Evolutionary conservation across 2,329 filamentous ascomycete species (phyloP).

Genomic region (Cladosporium austrohemisphaericum): DNA sequence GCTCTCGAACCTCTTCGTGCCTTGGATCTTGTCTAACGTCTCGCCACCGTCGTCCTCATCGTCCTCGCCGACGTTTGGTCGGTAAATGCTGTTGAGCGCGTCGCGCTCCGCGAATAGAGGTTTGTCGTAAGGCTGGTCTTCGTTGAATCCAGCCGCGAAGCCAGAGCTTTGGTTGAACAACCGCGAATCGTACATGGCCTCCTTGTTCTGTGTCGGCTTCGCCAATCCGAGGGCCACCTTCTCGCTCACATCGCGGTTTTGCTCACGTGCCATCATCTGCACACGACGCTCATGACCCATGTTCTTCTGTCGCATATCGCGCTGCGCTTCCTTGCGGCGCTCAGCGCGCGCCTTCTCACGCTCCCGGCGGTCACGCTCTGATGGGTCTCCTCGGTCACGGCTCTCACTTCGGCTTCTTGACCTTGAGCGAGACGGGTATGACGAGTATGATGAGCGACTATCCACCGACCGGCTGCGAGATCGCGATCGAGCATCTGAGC

Average conservation of each 20-base stretch:
- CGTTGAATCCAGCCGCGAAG: slow-evolving; percentile 85
- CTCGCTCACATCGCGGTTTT: slow-evolving; percentile 94
- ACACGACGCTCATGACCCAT: slow-evolving; percentile 93
- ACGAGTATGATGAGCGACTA: slow-evolving; percentile 37
- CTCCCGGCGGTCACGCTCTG: slow-evolving; percentile 53
- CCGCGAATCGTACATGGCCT: slow-evolving; percentile 95
- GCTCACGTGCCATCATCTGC: slow-evolving; percentile 89
- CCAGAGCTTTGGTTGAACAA: slow-evolving; percentile 93
- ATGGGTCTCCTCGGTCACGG: slow-evolving; percentile 55
- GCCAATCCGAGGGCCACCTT: slow-evolving; percentile 92
- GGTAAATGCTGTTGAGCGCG: slow-evolving; percentile 89
- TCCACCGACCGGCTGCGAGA: slow-evolving; percentile 30
- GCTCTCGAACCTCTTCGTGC: slow-evolving; percentile 80
- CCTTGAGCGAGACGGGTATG: slow-evolving; percentile 34
- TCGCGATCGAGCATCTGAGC: slow-evolving; percentile 20
- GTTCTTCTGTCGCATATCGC: slow-evolving; percentile 84
- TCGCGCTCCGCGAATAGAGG: slow-evolving; percentile 94
- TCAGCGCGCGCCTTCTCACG: slow-evolving; percentile 76
- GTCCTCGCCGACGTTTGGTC: slow-evolving; percentile 69
- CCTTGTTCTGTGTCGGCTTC: slow-evolving; percentile 86
- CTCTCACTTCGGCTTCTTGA: slow-evolving; percentile 22
- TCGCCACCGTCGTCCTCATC: slow-evolving; percentile 76
- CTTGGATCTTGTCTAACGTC: slow-evolving; percentile 81
- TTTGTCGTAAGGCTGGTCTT: slow-evolving; percentile 96
- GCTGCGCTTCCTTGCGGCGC: slow-evolving; percentile 74